These are phyloP conservation scores for Sclerotinia borealis DNA, from an alignment of 2,329 filamentous ascomycete species.

Conservation along the genomic window DNA sequence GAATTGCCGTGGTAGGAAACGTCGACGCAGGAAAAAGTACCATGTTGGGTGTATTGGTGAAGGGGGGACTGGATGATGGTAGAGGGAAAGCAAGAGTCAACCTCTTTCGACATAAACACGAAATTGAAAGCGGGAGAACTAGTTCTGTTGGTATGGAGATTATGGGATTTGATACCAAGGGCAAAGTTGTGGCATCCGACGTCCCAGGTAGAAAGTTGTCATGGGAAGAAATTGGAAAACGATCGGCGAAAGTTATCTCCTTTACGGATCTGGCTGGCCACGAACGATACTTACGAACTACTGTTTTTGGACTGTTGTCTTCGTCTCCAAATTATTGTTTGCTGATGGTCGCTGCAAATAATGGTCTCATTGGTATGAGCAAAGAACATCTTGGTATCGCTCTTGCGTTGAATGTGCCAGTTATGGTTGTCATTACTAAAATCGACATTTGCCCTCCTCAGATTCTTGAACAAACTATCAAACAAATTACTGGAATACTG, in stretches of 20 bases:
- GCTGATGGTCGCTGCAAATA: conserved; percentile 97
- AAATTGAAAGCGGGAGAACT: conserved; percentile 90
- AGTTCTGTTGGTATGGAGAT: conserved; percentile 99
- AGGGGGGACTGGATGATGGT: conserved; percentile 91
- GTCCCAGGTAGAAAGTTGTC: conserved; percentile 81
- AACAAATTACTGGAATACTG: conserved; percentile 84
- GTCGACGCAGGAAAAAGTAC: conserved; percentile 97
- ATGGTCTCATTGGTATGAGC: conserved; percentile 95
- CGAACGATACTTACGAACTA: conserved; percentile 90
- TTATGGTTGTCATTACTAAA: conserved; percentile 97
- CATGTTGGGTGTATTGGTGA: conserved; percentile 90
- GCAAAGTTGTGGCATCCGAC: conserved; percentile 74
- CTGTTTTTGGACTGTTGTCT: conserved; percentile 89
- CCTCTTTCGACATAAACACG: conserved; percentile 95
- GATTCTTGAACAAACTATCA: conserved; percentile 88
- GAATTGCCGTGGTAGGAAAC: conserved; percentile 96
- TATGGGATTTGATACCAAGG: conserved; percentile 88
- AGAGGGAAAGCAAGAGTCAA: conserved; percentile 91
- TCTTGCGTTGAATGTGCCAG: conserved; percentile 87
- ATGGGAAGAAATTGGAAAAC: conserved; percentile 96
- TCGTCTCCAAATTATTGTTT: conserved; percentile 96
- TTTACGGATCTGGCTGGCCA: conserved; percentile 96
- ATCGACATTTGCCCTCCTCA: conserved; percentile 97
- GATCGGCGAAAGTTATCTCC: conserved; percentile 91
- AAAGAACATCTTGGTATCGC: conserved; percentile 97